These are phyloP conservation scores for Glarea lozoyensis DNA, from an alignment of 495 filamentous ascomycete genomes.

Conservation along the genomic window DNA sequence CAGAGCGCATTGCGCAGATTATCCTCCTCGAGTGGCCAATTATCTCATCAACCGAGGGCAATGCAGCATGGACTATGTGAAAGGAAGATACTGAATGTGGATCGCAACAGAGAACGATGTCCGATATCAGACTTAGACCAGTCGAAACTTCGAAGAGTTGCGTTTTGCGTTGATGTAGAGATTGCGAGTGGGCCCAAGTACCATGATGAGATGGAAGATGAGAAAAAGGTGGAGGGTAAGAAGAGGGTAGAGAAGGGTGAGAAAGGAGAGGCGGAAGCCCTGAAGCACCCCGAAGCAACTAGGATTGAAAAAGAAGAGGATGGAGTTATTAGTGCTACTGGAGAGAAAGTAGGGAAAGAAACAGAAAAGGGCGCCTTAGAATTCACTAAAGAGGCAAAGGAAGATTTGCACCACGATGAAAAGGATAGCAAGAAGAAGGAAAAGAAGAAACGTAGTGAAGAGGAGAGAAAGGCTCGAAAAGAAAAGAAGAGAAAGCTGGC, in stretches of 20 bases:
- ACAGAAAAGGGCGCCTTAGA: conserved; percentile 22
- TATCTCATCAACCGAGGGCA: conserved; percentile 25
- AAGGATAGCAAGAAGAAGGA: conserved; percentile 67
- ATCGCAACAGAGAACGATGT: conserved; percentile 69
- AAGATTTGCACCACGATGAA: conserved; percentile 21
- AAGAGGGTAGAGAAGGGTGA: conserved; percentile 60
- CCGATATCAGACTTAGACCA: conserved; percentile 70
- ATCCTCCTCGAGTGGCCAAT: conserved; percentile 55
- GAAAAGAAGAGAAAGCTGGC: conserved; percentile 72
- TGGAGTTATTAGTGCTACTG: conserved; percentile 33
- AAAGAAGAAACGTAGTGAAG: conserved; percentile 86
- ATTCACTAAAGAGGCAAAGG: conserved; percentile 25
- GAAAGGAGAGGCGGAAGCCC: conserved; percentile 56
- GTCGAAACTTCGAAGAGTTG: conserved; percentile 73
- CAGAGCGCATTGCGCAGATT: conserved; percentile 73
- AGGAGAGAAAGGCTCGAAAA: conserved; percentile 76
- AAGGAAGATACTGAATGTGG: conserved; percentile 76
- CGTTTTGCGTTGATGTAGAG: conserved; percentile 96
- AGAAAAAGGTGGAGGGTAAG: conserved; percentile 37
- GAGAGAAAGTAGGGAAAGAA: conserved; percentile 29
- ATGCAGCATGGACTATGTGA: conserved; percentile 55
- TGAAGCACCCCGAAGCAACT: conserved; percentile 52
- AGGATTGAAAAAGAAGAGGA: conserved; percentile 49
- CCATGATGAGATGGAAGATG: conserved; percentile 24
- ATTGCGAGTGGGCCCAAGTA: conserved; percentile 63